phyloP scores from a whole-genome alignment of 2,329 filamentous ascomycete species.

The Chrysoporthe puriensis region DNA sequence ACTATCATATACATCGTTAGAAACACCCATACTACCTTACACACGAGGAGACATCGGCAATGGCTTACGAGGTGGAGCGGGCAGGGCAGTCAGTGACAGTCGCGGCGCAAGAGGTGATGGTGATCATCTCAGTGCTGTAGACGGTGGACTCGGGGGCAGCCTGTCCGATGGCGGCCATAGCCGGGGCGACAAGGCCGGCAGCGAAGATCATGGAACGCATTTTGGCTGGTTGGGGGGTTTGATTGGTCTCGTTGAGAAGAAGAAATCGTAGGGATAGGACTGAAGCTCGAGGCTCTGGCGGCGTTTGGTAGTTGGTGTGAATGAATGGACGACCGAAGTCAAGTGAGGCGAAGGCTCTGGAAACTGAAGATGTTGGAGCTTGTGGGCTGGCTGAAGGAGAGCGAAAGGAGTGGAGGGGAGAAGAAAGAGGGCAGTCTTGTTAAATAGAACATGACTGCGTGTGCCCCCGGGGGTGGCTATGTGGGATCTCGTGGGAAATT shows the following conservation, averaged over 20 bases:
- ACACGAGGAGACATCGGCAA: conserved; percentile 29
- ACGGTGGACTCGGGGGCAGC: conserved; percentile 45
- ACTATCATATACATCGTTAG: conserved; percentile 4
- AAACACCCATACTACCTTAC: background rate
- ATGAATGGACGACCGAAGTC: conserved; percentile 50
- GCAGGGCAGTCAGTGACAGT: conserved; percentile 57
- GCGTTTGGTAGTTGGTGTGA: conserved; percentile 31
- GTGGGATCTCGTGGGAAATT: conserved; percentile 29
- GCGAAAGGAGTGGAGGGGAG: conserved; percentile 31
- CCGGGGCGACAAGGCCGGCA: conserved; percentile 54
- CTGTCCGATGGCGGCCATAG: conserved; percentile 39
- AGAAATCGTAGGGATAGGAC: conserved; percentile 34
- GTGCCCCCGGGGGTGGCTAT: conserved; percentile 8
- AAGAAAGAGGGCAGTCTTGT: conserved; percentile 32
- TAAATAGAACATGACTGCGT: conserved; percentile 37
- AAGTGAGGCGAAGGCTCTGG: conserved; percentile 38
- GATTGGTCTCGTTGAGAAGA: conserved; percentile 31
- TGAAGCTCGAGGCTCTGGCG: conserved; percentile 36
- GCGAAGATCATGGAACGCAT: conserved; percentile 62
- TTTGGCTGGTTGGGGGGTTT: conserved; percentile 46
- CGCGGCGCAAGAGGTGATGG: conserved; percentile 63
- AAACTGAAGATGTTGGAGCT: conserved; percentile 33
- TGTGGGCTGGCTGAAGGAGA: conserved; percentile 41
- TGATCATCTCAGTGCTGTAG: conserved; percentile 62
- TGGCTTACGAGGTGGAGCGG: conserved; percentile 35